Conservation (phyloP, 139 green algal genomes). For the Tetradesmus lagerheimii region DNA sequence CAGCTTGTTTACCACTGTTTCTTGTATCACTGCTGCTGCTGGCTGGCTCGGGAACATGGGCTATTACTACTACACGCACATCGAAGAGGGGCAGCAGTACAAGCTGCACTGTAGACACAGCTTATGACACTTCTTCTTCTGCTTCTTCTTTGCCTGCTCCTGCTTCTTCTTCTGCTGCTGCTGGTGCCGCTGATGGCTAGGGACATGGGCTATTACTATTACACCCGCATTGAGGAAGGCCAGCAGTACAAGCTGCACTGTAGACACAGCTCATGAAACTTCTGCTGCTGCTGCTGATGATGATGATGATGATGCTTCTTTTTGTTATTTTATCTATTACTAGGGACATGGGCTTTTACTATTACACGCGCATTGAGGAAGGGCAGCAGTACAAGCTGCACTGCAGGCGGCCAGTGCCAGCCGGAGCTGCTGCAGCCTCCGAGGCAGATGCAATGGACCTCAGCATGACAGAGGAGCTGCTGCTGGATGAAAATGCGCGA, state of each 20-base stretch:
- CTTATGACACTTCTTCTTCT: background rate
- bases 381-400: constrained; percentile 52
- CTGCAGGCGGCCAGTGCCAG: background rate
- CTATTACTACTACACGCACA: too few relatives aligned
- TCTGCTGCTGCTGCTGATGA: too few relatives aligned
- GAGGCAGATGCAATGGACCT: constrained; percentile 71
- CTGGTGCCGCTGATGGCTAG: constrained; percentile 44
- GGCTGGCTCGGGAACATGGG: too few relatives aligned
- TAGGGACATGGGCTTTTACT: constrained; percentile 78
- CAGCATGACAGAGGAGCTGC: constrained; percentile 53
- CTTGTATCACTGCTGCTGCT: too few relatives aligned
- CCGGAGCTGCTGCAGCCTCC: constrained; percentile 13
- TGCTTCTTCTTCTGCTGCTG: background rate
- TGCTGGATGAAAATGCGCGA: constrained; percentile 70
- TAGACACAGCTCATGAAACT: too few relatives aligned
- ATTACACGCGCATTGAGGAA: constrained; percentile 74
- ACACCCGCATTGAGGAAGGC: constrained; percentile 72
- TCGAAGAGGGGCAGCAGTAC: too few relatives aligned
- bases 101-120: too few relatives aligned
- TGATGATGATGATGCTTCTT: too few relatives aligned
- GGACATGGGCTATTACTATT: constrained; percentile 83
- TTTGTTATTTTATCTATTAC: too few relatives aligned
- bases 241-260: too few relatives aligned
- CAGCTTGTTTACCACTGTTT: too few relatives aligned
- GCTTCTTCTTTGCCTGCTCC: too few relatives aligned